Percentiles rank a stretch among this genome's conserved stretches.
Evolutionary conservation across 768 basidiomycete species (phyloP).

Genomic region (Myochromella boudieri): DNA sequence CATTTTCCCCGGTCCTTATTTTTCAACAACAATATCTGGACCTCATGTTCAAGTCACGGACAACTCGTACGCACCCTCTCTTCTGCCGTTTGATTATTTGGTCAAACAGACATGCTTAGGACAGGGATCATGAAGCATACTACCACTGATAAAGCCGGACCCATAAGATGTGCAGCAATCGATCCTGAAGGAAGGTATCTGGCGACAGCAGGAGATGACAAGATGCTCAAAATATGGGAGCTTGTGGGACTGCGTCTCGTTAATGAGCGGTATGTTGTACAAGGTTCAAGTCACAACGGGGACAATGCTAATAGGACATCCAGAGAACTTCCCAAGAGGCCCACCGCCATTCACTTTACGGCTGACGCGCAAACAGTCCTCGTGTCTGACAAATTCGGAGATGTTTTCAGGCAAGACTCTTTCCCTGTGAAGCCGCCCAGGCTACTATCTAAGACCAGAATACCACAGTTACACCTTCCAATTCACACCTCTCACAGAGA

Average conservation of each 20-base stretch:
- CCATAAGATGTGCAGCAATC: slow-evolving; percentile 58
- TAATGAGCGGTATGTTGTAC: slow-evolving; percentile 57
- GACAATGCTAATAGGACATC: neutral
- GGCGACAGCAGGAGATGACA: slow-evolving; percentile 76
- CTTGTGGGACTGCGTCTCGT: slow-evolving; percentile 54
- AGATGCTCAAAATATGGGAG: slow-evolving; percentile 75
- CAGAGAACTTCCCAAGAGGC: slow-evolving; percentile 84
- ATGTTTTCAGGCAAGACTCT: slow-evolving; percentile 73
- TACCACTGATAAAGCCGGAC: slow-evolving; percentile 49
- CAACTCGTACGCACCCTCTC: slow-evolving; percentile 41
- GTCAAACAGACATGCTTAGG: slow-evolving; percentile 30
- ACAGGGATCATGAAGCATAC: slow-evolving; percentile 52
- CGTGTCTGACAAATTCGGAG: slow-evolving; percentile 93
- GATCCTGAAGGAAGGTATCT: slow-evolving; percentile 46
- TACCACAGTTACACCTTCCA: slow-evolving; percentile 60
- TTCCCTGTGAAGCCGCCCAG: neutral
- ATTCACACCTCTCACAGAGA: slow-evolving; percentile 27
- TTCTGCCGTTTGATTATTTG: slow-evolving; percentile 5
- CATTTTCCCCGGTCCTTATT: slow-evolving; percentile 41
- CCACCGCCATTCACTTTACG: slow-evolving; percentile 69
- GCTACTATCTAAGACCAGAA: neutral
- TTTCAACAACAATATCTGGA: slow-evolving; percentile 54
- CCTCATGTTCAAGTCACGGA: slow-evolving; percentile 64
- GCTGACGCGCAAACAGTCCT: slow-evolving; percentile 64
- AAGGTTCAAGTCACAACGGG: neutral